Base-by-base conservation (phyloP, 805 yeast genomes). In the Ogataea paradorogensis region DNA sequence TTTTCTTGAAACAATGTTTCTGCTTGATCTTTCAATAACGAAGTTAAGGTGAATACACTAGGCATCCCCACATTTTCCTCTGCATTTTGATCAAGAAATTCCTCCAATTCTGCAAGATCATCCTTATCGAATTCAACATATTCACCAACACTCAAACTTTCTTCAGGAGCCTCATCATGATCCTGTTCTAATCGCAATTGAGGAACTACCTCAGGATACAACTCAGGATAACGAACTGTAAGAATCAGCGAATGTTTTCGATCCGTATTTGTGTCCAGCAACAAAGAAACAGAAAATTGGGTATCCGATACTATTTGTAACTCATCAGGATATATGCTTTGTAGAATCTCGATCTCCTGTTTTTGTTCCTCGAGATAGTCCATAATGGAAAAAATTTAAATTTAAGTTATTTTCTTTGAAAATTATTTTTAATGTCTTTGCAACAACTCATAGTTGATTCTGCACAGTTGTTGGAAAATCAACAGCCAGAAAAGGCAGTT, bases 241-340 rank as follows among this genome's bases (percentile, higher is more conserved):
- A 88, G 66, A 13, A 66, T 52, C 29, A 87, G 59, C 6, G 68
- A 62, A 55, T 85, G 93, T 15, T 65, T 67, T 29, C 78, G 67
- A 16, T 72, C 78, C 7, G 87, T 71, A 5, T 73, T 70, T 3
- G 91, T 80, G 50, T 91, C 97, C 32, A 90, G 67, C 15, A 58
- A 53, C n/a, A 88, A 51, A 35, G 67, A 67, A 25, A 91, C 73
- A 30, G 76, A 69, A 58, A 78, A 85, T 26, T 70, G 70, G 6
- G 68, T 62, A 15, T 73, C 74, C 1, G 74, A 56, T 25, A 70
- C 52, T 8, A 67, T 53, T n/a, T 58, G 64, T 23, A 87, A 64
- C 61, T 91, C 99, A 57, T 91, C 97, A 5, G 98, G 99, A 59
- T 93, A 91, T 40, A 91, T 91, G 13, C 95, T 82, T 58, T 86